Evolutionary conservation across 2,329 filamentous ascomycete genomes (phyloP).

Genomic region (Polytolypa hystricis): DNA sequence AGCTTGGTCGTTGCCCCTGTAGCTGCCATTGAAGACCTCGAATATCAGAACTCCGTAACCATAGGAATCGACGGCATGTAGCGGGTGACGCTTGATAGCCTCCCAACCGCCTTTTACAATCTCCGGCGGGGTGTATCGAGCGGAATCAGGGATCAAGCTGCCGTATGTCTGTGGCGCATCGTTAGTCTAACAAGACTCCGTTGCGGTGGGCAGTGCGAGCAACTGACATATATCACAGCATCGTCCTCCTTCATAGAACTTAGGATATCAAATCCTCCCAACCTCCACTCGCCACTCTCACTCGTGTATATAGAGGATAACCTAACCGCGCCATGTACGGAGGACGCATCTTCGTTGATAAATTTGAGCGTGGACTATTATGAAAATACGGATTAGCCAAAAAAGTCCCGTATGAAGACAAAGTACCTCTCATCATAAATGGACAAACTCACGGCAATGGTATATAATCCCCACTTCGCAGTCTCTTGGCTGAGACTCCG

Average conservation of each 20-base stretch:
- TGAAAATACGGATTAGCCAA: background rate
- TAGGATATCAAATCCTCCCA: slow-evolving; percentile 84
- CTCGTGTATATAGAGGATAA: slow-evolving; percentile 83
- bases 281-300: slow-evolving; percentile 95
- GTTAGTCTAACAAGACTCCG: slow-evolving; percentile 12
- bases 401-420: background rate
- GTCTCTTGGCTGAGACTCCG: slow-evolving; percentile 85
- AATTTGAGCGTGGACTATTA: slow-evolving; percentile 78
- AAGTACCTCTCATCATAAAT: background rate
- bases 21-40: slow-evolving; percentile 85
- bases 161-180: slow-evolving; percentile 57
- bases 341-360: slow-evolving; percentile 85
- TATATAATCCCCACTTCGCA: slow-evolving; percentile 89
- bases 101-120: slow-evolving; percentile 84
- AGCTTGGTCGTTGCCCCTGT: slow-evolving; percentile 63
- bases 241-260: slow-evolving; percentile 96
- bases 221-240: slow-evolving; percentile 68
- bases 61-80: slow-evolving; percentile 77
- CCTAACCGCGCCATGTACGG: slow-evolving; percentile 78
- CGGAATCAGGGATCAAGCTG: slow-evolving; percentile 73
- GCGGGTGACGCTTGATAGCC: slow-evolving; percentile 68
- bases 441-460: slow-evolving; percentile 55
- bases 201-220: slow-evolving; percentile 1
- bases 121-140: slow-evolving; percentile 77
- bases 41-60: slow-evolving; percentile 73